phyloP scores from a whole-genome alignment of 129 eudicot genomes.

The Gnaphalium uliginosum region DNA sequence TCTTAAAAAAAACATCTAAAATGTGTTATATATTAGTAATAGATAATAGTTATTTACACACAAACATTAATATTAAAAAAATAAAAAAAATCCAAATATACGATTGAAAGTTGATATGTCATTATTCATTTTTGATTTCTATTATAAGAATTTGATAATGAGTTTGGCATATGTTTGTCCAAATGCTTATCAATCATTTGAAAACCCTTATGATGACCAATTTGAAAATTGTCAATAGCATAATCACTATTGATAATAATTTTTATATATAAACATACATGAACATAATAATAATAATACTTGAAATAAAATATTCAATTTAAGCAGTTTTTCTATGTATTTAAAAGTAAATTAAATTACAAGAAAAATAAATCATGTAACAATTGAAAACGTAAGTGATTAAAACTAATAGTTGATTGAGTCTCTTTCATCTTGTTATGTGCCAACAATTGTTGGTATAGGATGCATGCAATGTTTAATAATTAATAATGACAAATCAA shows the following conservation, averaged over 20 bases:
- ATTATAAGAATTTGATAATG: neutral
- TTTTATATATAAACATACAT: too few species aligned
- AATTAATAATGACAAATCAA: too few species aligned
- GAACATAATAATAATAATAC: too few species aligned
- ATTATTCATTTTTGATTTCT: neutral
- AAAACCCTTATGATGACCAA: neutral
- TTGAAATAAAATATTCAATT: too few species aligned
- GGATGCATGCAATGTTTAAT: too few species aligned
- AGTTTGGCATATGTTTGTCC: neutral
- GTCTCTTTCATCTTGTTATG: slow-evolving; percentile 3
- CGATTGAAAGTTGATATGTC: neutral
- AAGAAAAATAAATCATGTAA: too few species aligned
- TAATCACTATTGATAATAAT: too few species aligned
- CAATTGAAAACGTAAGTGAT: too few species aligned
- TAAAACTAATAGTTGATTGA: neutral
- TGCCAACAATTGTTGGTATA: neutral
- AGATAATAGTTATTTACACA: neutral
- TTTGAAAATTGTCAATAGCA: neutral
- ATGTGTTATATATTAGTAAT: too few species aligned
- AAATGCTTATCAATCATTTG: neutral
- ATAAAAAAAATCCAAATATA: neutral
- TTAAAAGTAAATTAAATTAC: too few species aligned
- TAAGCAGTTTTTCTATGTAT: too few species aligned
- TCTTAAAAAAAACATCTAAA: too few species aligned
- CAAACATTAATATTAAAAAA: neutral